Base-by-base conservation (phyloP, 1,139 yeast genomes). In the Spencermartinsiella ligniputridi region DNA sequence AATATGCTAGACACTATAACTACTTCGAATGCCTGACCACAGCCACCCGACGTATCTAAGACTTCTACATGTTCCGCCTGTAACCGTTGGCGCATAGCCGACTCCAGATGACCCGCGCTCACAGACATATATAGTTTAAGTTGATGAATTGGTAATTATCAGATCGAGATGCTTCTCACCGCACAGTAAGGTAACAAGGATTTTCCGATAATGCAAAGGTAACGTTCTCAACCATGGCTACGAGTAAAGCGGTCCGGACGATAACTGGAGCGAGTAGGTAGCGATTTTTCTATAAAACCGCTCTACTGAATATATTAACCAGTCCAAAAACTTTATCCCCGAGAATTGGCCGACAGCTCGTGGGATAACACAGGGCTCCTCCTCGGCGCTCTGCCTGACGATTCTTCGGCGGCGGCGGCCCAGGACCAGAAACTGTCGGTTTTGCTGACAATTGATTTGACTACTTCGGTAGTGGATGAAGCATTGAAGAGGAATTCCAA, bases 361-460 rank as follows among this genome's bases (percentile, higher is more conserved):
- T 92, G 97, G 97, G 98, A 92, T 62, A 90, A 90, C 61, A 88
- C 96, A 0, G 97, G 97, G 0, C 70, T 90, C 44, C 67, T 92
- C 36, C 83, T 92, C 6, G 96, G 88, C 58, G 67, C 83, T 1
- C 46, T 61, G 6, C 49, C 59, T 1, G 57, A 59, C 8, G 45
- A 46, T 46, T 9, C 32, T 15, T n/a, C n/a, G 8, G 15, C 39
- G 2, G 47, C 20, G 35, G 47, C 39, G 3, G 40, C 16, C 21
- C 42, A 39, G 24, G 20, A 27, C 16, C 22, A 25, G 33, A 57
- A 62, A 42, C 54, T 73, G 49, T 72, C 72, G 40, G 73, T 92
- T 2, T 67, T 92, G 22, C 69, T 92, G 41, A 79, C 98, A 0
- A 79, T 92, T 42, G 99, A 92, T 59, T 71, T 94, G 50, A 92